Percentiles rank a stretch among this genome's conserved stretches.
Evolutionary conservation across 495 filamentous ascomycete species (phyloP).

Genomic region (Penicillium parvum): DNA sequence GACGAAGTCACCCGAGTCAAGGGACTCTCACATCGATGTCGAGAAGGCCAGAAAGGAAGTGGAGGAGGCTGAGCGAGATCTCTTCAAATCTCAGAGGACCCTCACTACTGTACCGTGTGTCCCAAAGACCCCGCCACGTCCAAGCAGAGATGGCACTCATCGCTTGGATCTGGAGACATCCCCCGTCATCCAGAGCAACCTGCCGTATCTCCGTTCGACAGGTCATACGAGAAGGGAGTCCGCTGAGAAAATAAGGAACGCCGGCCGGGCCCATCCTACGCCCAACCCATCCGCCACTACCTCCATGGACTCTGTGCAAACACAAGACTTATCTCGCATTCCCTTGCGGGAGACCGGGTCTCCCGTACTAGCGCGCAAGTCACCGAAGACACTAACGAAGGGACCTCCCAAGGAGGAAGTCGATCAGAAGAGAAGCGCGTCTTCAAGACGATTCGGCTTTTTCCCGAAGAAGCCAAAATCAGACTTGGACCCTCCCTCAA

Average conservation of each 20-base stretch:
- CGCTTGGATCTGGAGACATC: conserved; percentile 59
- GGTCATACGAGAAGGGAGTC: conserved; percentile 42
- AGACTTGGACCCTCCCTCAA: conserved; percentile 45
- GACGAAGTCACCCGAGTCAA: conserved; percentile 15
- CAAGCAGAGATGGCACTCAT: conserved; percentile 77
- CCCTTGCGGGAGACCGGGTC: conserved; percentile 40
- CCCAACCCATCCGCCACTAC: conserved; percentile 26
- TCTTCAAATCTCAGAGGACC: conserved; percentile 12
- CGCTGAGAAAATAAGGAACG: conserved; percentile 24
- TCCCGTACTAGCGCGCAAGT: conserved; percentile 29
- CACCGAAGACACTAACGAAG: conserved; percentile 25
- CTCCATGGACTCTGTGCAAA: conserved; percentile 38
- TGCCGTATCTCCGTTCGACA: conserved; percentile 43
- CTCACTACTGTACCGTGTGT: conserved; percentile 2
- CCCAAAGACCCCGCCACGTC: conserved; percentile 44
- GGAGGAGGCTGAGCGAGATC: conserved; percentile 22
- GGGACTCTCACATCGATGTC: conserved; percentile 18
- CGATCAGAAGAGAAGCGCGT: conserved; percentile 25
- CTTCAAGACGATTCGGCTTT: conserved; percentile 63
- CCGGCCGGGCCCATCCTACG: conserved; percentile 8
- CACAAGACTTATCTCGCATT: conserved; percentile 31
- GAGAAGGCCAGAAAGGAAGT: conserved; percentile 22
- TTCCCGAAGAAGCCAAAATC: conserved; percentile 72
- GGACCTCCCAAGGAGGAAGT: conserved; percentile 19
- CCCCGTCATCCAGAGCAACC: conserved; percentile 74